phyloP scores from a whole-genome alignment of 2,329 filamentous ascomycete genomes.

The Colletotrichum sp. region DNA sequence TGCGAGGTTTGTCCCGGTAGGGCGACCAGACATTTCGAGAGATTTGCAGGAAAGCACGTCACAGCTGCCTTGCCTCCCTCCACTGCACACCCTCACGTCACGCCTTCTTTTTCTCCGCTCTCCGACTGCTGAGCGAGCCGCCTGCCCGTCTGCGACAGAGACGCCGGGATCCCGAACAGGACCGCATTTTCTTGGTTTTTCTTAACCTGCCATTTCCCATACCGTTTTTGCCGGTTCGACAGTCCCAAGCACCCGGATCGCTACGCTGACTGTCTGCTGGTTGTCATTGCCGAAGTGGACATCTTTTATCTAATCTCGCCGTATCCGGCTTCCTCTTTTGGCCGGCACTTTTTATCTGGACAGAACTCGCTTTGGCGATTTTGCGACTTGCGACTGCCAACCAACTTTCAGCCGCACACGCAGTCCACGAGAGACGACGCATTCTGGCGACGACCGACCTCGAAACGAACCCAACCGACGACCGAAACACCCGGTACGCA shows the following conservation, averaged over 20 bases:
- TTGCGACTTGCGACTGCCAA: background rate
- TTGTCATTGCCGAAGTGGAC: background rate
- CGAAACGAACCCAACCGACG: background rate
- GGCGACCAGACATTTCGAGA: constrained; percentile 11
- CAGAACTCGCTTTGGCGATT: background rate
- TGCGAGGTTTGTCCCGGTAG: constrained; percentile 14
- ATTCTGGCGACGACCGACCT: constrained; percentile 3
- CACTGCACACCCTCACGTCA: background rate
- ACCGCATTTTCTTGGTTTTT: background rate
- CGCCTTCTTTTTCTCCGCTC: background rate
- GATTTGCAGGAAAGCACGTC: constrained; percentile 17
- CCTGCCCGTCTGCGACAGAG: background rate
- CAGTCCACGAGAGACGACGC: background rate
- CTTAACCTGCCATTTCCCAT: background rate
- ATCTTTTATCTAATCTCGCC: constrained; percentile 5
- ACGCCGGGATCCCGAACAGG: background rate
- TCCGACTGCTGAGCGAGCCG: constrained; percentile 1
- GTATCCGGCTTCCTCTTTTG: constrained; percentile 1
- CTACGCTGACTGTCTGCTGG: background rate
- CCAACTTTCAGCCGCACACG: background rate
- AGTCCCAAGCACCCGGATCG: background rate
- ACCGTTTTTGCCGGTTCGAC: background rate
- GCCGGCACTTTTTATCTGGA: background rate
- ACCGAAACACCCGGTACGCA: background rate
- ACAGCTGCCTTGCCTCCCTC: background rate